These are phyloP conservation scores for Casuarina cunninghamiana DNA, from an alignment of 306 rosid genomes.

Conservation along the genomic window DNA sequence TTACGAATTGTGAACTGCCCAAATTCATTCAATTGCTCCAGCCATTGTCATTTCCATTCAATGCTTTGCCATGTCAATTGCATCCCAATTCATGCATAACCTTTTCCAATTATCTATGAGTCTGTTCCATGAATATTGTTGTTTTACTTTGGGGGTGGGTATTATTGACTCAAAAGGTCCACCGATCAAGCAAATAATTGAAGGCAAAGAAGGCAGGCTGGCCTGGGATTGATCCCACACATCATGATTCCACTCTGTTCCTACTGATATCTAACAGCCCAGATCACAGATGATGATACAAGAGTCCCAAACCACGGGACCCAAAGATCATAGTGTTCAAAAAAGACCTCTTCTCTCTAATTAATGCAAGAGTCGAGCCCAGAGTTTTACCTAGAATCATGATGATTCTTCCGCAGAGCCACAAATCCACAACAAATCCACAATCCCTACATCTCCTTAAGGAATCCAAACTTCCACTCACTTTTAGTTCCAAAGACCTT, in stretches of 20 bases:
- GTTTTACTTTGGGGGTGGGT: neutral
- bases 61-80: neutral
- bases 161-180: neutral
- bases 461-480: neutral
- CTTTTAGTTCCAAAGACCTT: neutral
- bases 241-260: neutral
- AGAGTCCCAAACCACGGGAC: neutral
- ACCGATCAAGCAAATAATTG: neutral
- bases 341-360: neutral
- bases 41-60: neutral
- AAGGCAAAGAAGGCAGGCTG: neutral
- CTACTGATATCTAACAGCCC: neutral
- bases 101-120: neutral
- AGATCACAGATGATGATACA: too few relatives aligned
- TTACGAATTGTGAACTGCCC: neutral
- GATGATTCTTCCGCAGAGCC: neutral
- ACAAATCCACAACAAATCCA: neutral
- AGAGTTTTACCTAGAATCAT: neutral
- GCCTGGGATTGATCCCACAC: neutral
- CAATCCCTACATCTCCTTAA: neutral
- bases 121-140: too few relatives aligned
- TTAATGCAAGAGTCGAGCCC: neutral
- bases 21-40: neutral
- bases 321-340: neutral
- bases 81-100: neutral